Evolutionary conservation across 805 yeast species (phyloP).

Genomic region (Lipomyces mesembrius): DNA sequence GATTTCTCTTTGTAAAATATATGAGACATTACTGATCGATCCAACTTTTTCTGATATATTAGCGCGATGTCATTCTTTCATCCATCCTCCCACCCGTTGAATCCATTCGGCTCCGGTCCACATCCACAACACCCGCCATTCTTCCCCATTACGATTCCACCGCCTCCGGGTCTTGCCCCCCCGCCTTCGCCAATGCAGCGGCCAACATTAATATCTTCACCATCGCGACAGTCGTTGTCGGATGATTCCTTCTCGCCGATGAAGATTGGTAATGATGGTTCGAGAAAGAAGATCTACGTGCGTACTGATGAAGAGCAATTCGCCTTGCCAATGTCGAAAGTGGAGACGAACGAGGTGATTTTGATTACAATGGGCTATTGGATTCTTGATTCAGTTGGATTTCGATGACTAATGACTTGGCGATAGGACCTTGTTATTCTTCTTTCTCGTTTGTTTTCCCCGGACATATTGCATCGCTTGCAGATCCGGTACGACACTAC

Average conservation of each 20-base stretch:
- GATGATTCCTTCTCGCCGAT: not conserved
- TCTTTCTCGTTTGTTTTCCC: conserved; percentile 24
- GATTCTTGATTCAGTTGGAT: not conserved
- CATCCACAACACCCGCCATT: conserved; percentile 11
- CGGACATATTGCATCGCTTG: conserved; percentile 29
- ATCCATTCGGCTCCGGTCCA: conserved; percentile 27
- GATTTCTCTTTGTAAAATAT: not conserved
- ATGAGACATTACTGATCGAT: not conserved
- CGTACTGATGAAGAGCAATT: conserved; percentile 35
- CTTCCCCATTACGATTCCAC: conserved; percentile 1
- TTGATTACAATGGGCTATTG: not conserved
- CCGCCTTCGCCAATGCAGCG: conserved; percentile 7
- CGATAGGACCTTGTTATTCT: conserved; percentile 25
- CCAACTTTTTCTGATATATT: not conserved
- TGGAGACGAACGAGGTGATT: conserved; percentile 30
- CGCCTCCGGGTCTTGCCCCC: conserved; percentile 8
- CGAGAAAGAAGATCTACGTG: conserved; percentile 27
- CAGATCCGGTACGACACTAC: conserved; percentile 37
- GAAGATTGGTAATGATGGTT: not conserved
- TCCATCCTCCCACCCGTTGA: conserved; percentile 31
- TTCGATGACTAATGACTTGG: not conserved
- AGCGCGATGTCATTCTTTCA: conserved; percentile 30
- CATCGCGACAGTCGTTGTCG: not conserved
- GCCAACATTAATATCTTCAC: not conserved
- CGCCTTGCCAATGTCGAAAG: conserved; percentile 32